phyloP scores from a whole-genome alignment of 2,329 filamentous ascomycete species.

The Passalora sequoiae region DNA sequence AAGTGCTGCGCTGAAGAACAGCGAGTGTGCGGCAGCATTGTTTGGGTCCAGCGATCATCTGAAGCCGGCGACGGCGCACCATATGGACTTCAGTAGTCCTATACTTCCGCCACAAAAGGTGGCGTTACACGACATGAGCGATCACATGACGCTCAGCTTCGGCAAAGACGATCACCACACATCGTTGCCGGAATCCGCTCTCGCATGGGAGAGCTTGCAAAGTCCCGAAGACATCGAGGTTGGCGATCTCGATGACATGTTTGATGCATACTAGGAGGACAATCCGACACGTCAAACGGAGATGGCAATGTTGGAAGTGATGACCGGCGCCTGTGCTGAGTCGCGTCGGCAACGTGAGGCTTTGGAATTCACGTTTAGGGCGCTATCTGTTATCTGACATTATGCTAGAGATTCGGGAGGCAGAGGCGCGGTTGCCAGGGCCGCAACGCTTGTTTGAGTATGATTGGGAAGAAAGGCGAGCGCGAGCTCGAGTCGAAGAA shows the following conservation, averaged over 20 bases:
- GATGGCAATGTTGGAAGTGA: no score
- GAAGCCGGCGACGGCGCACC: constrained; percentile 46
- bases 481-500: constrained; percentile 5
- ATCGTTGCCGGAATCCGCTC: constrained; percentile 27
- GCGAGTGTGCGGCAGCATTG: constrained; percentile 45
- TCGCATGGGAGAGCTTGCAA: constrained; percentile 41
- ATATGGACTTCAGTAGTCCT: constrained; percentile 45
- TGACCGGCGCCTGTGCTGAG: no score
- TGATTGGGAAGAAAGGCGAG: neutral
- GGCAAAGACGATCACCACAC: constrained; percentile 16
- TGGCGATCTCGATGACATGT: constrained; percentile 83
- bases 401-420: no score
- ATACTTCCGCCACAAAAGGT: constrained; percentile 37
- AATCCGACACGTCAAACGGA: no score
- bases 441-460: constrained; percentile 1
- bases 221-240: constrained; percentile 87
- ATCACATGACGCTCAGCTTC: constrained; percentile 17
- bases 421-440: no score
- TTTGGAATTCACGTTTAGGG: no score
- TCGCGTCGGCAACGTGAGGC: neutral
- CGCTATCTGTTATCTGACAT: no score
- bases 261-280: constrained; percentile 52
- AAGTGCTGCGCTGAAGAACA: constrained; percentile 47
- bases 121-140: constrained; percentile 13
- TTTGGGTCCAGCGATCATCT: constrained; percentile 41